Evolutionary conservation across 768 basidiomycete species (phyloP).

Genomic region (Leccinum uliginosum): DNA sequence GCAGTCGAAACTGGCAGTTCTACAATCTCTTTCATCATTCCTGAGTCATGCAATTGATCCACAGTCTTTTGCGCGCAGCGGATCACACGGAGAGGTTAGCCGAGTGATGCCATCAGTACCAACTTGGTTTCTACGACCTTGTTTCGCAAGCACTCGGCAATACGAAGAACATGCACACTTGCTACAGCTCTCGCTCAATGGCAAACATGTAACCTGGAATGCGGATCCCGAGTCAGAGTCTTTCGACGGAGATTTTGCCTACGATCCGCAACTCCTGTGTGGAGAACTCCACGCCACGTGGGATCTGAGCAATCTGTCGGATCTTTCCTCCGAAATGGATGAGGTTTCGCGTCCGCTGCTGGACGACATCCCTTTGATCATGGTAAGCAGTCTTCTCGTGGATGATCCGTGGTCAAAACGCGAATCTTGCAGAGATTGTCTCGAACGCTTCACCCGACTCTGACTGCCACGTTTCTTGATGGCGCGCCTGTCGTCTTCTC

Average conservation of each 20-base stretch:
- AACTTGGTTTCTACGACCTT: conserved; percentile 62
- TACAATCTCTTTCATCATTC: conserved; percentile 69
- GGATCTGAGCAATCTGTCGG: conserved; percentile 33
- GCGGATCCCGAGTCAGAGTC: conserved; percentile 22
- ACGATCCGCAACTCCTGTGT: conserved; percentile 16
- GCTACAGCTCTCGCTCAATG: conserved; percentile 30
- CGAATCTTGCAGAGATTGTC: conserved; percentile 54
- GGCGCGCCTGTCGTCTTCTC: conserved; percentile 79
- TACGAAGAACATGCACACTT: conserved; percentile 52
- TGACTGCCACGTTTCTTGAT: conserved; percentile 84
- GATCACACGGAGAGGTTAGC: conserved; percentile 10
- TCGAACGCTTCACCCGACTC: conserved; percentile 67
- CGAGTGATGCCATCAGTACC: conserved; percentile 29
- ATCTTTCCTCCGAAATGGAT: conserved; percentile 15
- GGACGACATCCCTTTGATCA: conserved; percentile 21
- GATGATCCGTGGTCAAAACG: conserved; percentile 13
- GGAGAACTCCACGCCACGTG: conserved; percentile 22
- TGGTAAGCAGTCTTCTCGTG: conserved; percentile 20
- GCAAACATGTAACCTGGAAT: conserved; percentile 25
- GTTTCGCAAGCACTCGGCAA: conserved; percentile 50
- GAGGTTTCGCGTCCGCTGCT: conserved; percentile 10
- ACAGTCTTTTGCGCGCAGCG: conserved; percentile 11
- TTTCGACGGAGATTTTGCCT: conserved; percentile 30
- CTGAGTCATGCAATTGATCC: conserved; percentile 44
- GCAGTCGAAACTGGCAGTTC: conserved; percentile 75